phyloP scores from a whole-genome alignment of 2,329 filamentous ascomycete species.

The Talaromyces funiculosus region DNA sequence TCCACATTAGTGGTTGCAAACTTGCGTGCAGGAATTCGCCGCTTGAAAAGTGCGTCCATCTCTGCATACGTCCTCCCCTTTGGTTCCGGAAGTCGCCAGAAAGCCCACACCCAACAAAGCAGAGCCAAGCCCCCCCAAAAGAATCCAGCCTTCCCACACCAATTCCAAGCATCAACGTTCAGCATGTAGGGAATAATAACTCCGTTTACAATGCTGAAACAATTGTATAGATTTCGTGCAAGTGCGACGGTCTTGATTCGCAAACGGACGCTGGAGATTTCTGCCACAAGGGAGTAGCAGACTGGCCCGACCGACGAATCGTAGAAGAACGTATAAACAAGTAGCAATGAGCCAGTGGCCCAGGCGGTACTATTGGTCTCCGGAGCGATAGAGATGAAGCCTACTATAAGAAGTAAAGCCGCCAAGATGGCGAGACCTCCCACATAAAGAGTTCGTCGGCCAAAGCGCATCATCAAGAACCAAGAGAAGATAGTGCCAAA shows the following conservation, averaged over 20 bases:
- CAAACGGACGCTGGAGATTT: constrained; percentile 38
- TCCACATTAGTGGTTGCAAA: constrained; percentile 41
- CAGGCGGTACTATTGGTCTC: constrained; percentile 40
- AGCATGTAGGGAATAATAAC: constrained; percentile 38
- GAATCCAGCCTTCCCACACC: constrained; percentile 25
- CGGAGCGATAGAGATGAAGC: not conserved
- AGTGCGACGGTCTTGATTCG: constrained; percentile 44
- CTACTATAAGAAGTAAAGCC: not conserved
- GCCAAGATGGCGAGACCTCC: not conserved
- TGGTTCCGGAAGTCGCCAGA: constrained; percentile 75
- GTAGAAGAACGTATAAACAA: not conserved
- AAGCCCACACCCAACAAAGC: constrained; percentile 72
- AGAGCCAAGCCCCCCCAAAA: constrained; percentile 62
- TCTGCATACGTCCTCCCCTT: constrained; percentile 76
- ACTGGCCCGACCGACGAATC: constrained; percentile 35
- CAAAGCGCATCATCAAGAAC: constrained; percentile 66
- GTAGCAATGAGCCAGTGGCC: not conserved
- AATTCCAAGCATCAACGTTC: constrained; percentile 25
- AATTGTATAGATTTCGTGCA: constrained; percentile 34
- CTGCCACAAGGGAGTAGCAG: constrained; percentile 39
- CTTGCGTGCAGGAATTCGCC: constrained; percentile 62
- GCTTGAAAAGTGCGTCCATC: constrained; percentile 77
- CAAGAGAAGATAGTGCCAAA: constrained; percentile 74
- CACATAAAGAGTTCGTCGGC: not conserved
- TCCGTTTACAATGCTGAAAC: constrained; percentile 37